Base-by-base conservation (phyloP, 352 stramenopile species). In the Albugo laibachii region DNA sequence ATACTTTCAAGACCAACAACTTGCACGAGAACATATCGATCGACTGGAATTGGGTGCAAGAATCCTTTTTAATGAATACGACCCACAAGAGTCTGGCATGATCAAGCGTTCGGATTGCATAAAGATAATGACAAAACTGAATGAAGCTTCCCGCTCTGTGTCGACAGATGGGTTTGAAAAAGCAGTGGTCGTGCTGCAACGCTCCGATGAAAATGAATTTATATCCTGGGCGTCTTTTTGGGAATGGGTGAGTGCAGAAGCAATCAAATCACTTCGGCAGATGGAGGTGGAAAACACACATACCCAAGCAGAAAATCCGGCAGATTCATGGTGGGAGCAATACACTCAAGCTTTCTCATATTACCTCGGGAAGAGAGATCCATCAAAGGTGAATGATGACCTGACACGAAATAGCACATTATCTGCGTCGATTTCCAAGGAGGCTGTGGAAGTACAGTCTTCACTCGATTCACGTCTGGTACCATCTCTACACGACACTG, bases 151-250 rank as follows among this genome's bases (percentile, higher is more conserved):
- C n/a, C 69, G 66, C 4, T 66, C 70, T 2, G 70, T 86, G 10
- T 80, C 69, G 0, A 68, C 82, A 47, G 62, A 57, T 41, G 69
- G 67, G 0, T 85, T 83, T 51, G 60, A 81, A 41, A 53, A 59
- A 5, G 72, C 74, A 0, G 61, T 83, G 19, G 53, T 57, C 3
- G 66, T 82, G 24, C 60, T 86, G 24, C 50, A 74, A 54, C 63
- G 72, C n/a, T 64, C 77, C 16, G 35, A 49, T 0, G 83, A 82
- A 53, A 54, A 80, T 47, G 74, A 69, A 0, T 69, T 69, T 0
- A 69, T 88, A 31, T 69, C 69, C n/a, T 92, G 79, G 79, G 43
- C 63, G 0, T 82, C 84, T 67, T 92, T 87, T 50, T 92, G 76
- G 76, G 68, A 83, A 47, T 92, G 74, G 73, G 79, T 92, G 20